Evolutionary conservation across 129 eudicot species (phyloP).

Genomic region (Flaveria brownii): DNA sequence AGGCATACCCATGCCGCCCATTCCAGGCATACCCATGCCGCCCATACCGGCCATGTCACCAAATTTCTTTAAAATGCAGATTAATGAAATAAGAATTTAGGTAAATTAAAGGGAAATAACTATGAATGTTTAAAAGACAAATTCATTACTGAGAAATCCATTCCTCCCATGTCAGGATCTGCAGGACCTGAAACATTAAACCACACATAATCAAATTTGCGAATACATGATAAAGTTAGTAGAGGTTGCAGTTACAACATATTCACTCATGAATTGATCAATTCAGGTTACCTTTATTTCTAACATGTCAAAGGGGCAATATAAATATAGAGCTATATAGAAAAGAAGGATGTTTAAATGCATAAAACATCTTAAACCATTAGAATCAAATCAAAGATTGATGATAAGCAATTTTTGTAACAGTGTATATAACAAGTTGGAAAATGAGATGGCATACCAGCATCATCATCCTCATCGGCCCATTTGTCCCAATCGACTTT

Average conservation of each 20-base stretch:
- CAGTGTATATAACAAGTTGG: not conserved
- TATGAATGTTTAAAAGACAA: not conserved
- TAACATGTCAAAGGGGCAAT: not conserved
- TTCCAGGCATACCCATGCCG: conserved; percentile 23
- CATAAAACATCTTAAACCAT: not conserved
- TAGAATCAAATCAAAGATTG: not conserved
- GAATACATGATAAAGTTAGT: no score
- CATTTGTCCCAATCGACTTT: conserved; percentile 99
- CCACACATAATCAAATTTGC: not conserved
- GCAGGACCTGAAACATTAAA: conserved; percentile 42
- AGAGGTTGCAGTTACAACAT: not conserved
- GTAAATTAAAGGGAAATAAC: not conserved
- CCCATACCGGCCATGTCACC: conserved; percentile 56
- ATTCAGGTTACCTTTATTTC: not conserved
- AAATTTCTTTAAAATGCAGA: conserved; percentile 46
- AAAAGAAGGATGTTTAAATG: not conserved
- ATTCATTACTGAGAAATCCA: conserved; percentile 85
- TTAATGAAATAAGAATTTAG: not conserved
- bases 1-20: conserved; percentile 26
- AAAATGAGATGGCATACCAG: conserved; percentile 39
- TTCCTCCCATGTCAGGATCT: conserved; percentile 64
- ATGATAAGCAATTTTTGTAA: not conserved
- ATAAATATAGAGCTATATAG: not conserved
- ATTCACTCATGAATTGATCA: not conserved
- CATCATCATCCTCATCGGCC: conserved; percentile 93